These are phyloP conservation scores for Uromyces viciae-fabae DNA, from an alignment of 1,284 basidiomycete genomes.

Conservation along the genomic window DNA sequence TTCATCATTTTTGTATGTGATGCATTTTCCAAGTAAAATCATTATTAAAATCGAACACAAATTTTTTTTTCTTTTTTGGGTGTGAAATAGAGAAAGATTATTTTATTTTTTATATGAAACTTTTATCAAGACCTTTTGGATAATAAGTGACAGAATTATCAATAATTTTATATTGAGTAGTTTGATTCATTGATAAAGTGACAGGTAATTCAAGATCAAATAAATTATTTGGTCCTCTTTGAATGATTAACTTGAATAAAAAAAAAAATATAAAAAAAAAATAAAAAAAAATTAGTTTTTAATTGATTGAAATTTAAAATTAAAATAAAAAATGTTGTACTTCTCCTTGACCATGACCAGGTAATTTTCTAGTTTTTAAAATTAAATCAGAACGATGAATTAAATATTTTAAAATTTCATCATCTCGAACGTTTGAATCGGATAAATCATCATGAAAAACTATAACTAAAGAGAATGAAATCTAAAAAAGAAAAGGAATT, in stretches of 20 bases:
- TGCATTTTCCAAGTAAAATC: too few species aligned
- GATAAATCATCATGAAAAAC: neutral
- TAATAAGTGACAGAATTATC: conserved; percentile 8
- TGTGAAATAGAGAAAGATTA: neutral
- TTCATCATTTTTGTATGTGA: too few species aligned
- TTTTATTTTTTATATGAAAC: neutral
- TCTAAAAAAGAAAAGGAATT: neutral
- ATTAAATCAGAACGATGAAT: neutral
- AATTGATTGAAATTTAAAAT: too few species aligned
- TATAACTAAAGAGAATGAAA: neutral
- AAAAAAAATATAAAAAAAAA: neutral
- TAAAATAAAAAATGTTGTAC: too few species aligned
- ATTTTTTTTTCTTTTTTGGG: too few species aligned
- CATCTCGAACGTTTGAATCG: neutral
- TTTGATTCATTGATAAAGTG: conserved; percentile 10
- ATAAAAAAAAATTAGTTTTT: neutral
- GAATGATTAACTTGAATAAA: neutral
- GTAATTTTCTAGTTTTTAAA: neutral
- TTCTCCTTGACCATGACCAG: neutral
- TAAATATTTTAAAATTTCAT: neutral
- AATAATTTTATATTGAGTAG: conserved; percentile 3
- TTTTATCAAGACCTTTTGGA: conserved; percentile 19
- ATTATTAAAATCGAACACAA: too few species aligned
- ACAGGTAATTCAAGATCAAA: neutral
- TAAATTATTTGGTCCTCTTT: neutral